Conservation (phyloP, 164 flowering plant genomes). For the Berberis vulgaris region DNA sequence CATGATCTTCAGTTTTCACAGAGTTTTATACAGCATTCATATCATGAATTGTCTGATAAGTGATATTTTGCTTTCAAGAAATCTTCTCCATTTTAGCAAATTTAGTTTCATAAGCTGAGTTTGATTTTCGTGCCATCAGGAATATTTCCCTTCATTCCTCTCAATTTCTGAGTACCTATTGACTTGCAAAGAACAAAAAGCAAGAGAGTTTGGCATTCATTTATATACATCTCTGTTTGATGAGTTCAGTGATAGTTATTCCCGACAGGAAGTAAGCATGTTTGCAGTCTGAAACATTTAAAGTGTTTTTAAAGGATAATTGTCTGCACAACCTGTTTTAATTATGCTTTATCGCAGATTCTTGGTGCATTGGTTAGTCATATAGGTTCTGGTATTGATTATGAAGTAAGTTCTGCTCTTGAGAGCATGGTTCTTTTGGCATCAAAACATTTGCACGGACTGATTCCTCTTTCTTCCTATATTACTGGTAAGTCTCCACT, state of each 20-base stretch:
- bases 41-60: no score
- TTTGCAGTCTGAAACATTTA: not conserved
- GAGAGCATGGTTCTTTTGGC: conserved; percentile 56
- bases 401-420: conserved; percentile 70
- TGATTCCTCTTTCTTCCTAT: conserved; percentile 52
- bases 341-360: conserved; percentile 30
- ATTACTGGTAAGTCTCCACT: conserved; percentile 44
- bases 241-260: conserved; percentile 49
- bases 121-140: conserved; percentile 28
- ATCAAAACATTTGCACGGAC: conserved; percentile 42
- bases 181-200: conserved; percentile 62
- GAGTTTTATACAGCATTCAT: no score
- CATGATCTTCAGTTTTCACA: no score
- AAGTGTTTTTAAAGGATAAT: not conserved
- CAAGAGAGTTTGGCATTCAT: conserved; percentile 57
- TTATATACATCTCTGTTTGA: conserved; percentile 49
- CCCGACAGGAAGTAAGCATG: conserved; percentile 68
- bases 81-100: no score
- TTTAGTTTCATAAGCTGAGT: not conserved
- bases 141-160: conserved; percentile 51
- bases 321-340: not conserved
- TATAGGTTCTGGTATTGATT: conserved; percentile 63
- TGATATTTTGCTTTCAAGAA: no score
- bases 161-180: conserved; percentile 56
- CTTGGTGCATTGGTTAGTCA: conserved; percentile 68